Percentiles rank a stretch among this genome's conserved stretches.
These are phyloP conservation scores for Aureobasidium sp. DNA, from an alignment of 2,329 filamentous ascomycete genomes.

Conservation along the genomic window DNA sequence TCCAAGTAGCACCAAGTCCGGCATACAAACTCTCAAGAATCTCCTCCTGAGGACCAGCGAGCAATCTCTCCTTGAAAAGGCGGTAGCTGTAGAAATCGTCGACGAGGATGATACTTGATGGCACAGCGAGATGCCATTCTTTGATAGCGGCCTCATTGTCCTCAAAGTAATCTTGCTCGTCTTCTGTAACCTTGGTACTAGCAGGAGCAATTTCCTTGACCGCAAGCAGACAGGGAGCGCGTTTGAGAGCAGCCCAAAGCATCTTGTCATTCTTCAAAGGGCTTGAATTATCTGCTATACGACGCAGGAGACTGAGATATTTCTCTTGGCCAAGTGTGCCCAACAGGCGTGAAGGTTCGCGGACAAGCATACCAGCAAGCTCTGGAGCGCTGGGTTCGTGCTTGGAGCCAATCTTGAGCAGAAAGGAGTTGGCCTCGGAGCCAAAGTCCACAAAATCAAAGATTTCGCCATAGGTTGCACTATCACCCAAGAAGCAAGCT, in stretches of 20 bases:
- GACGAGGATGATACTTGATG: conserved; percentile 66
- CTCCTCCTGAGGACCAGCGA: conserved; percentile 88
- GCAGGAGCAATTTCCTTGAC: conserved; percentile 63
- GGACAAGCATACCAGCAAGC: conserved; percentile 74
- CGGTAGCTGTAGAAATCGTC: conserved; percentile 87
- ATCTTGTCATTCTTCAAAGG: conserved; percentile 70
- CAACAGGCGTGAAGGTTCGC: conserved; percentile 74
- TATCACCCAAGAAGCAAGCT: conserved; percentile 71
- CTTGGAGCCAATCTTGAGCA: conserved; percentile 84
- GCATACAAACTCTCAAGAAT: conserved; percentile 76
- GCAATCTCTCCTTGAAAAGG: conserved; percentile 75
- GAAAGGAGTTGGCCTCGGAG: conserved; percentile 74
- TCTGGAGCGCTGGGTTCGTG: conserved; percentile 82
- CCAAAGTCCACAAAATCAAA: conserved; percentile 98
- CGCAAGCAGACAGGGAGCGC: conserved; percentile 70
- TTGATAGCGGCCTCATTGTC: conserved; percentile 51
- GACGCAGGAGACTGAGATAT: conserved; percentile 76
- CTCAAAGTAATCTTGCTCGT: conserved; percentile 37
- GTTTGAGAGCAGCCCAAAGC: conserved; percentile 69
- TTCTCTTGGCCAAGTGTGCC: conserved; percentile 77
- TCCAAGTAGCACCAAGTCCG: conserved; percentile 66
- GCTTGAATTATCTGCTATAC: conserved; percentile 65
- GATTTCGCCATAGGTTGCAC: conserved; percentile 72
- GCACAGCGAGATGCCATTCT: conserved; percentile 69
- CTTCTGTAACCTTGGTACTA: conserved; percentile 48